Evolutionary conservation across 805 yeast genomes (phyloP), one percentile per base, ranked within the genome.

Genomic region (Candida oleophila): DNA sequence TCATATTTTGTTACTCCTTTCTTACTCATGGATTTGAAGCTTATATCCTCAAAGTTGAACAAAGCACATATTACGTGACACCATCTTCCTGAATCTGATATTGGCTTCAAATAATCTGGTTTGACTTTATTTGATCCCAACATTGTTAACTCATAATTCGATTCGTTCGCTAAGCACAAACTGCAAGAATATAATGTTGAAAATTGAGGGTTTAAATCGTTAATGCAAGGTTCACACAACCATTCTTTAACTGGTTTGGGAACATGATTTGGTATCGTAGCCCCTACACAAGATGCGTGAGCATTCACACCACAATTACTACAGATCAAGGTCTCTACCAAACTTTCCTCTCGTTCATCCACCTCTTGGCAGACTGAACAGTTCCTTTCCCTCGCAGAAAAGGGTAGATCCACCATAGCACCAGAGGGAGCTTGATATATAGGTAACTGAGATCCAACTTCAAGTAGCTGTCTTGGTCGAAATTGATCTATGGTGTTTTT

Each of bases 151-250:
- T 74, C 82, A 50, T 71, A 68, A 52, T 78, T 77, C 16, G 67
- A 56, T 41, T 80, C 86, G 38, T 77, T 71, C 0, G 80, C 74
- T 38, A 69, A 62, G 62, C 97, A 90, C n/a, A 89, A 58, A 14
- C 71, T 65, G 61, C 97, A 89, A 2, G 75, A 64, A 57, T 86
- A 84, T 18, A 76, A 67, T 0, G 83, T 77, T 2, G 82, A 73
- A 33, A 73, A 69, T 2, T 76, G 51, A 0, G 94, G 92, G 49
- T 80, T 78, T 43, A 81, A 60, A 42, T 82, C 85, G 57, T 89
- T 88, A 3, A 82, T 72, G 59, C 97, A 90, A 1, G 82, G 73
- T 55, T 89, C 96, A 66, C 97, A 90, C 21, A 74, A 66, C 97
- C 97, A 89, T 46, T 75, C 76, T 30, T 59, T 69, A 3, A 61